A percentile compares a stretch with the other conserved stretches of the same genome.
These are phyloP conservation scores for Diaporthe sp. DNA, from an alignment of 2,329 filamentous ascomycete genomes.

Conservation along the genomic window DNA sequence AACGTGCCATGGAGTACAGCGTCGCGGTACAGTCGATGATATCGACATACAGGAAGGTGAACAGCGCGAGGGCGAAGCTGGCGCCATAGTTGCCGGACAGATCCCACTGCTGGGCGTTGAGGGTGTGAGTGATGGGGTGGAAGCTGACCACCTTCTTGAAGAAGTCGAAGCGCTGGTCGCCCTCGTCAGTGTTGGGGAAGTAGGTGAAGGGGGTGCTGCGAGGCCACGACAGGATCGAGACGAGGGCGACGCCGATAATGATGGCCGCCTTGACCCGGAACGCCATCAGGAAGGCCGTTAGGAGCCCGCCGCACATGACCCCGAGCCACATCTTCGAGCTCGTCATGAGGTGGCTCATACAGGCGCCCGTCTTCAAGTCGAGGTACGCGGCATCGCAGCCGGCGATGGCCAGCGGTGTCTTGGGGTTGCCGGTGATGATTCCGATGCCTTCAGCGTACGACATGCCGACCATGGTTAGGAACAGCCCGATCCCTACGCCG, in stretches of 20 bases:
- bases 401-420: slow-evolving; percentile 80
- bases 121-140: slow-evolving; percentile 73
- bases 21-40: slow-evolving; percentile 84
- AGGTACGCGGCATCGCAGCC: slow-evolving; percentile 73
- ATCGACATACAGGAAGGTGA: slow-evolving; percentile 84
- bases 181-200: slow-evolving; percentile 74
- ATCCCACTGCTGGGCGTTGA: slow-evolving; percentile 75
- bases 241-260: slow-evolving; percentile 76
- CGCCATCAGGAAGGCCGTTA: slow-evolving; percentile 84
- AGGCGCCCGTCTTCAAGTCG: slow-evolving; percentile 59
- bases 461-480: slow-evolving; percentile 72
- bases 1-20: slow-evolving; percentile 84
- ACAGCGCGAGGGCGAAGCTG: slow-evolving; percentile 76
- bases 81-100: slow-evolving; percentile 62
- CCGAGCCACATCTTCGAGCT: slow-evolving; percentile 88
- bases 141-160: slow-evolving; percentile 80
- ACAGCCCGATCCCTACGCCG: slow-evolving; percentile 73
- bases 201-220: slow-evolving; percentile 77
- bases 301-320: slow-evolving; percentile 81
- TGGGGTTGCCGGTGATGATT: slow-evolving; percentile 75
- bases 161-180: slow-evolving; percentile 74
- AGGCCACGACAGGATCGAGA: slow-evolving; percentile 81
- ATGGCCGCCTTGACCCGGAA: slow-evolving; percentile 82
- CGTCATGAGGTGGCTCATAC: slow-evolving; percentile 74
- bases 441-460: slow-evolving; percentile 88